Conservation (phyloP, 208 protist species). For the Trypanosoma platydactyli region DNA sequence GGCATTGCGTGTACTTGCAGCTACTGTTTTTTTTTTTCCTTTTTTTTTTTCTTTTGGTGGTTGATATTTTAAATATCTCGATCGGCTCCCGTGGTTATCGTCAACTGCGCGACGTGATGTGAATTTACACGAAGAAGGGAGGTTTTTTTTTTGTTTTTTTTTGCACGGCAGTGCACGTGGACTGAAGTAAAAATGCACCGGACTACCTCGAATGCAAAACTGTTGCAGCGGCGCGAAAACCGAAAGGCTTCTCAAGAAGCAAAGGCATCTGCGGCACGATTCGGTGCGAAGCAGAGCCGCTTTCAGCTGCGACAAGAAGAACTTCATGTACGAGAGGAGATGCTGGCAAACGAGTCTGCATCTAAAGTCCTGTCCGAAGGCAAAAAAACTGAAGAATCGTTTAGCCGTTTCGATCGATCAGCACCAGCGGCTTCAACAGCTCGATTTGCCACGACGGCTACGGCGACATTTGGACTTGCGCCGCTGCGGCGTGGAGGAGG, state of each 20-base stretch:
- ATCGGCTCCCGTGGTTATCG: too few species aligned
- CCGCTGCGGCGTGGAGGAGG: background rate
- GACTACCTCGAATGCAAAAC: conserved; percentile 48
- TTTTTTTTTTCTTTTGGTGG: background rate
- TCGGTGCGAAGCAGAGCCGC: conserved; percentile 74
- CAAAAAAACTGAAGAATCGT: background rate
- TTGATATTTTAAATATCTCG: too few species aligned
- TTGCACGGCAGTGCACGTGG: background rate
- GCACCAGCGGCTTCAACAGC: background rate
- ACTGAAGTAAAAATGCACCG: conserved; percentile 45
- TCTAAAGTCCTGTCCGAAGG: too few species aligned
- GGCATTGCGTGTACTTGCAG: too few species aligned
- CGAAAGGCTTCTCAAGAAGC: conserved; percentile 37
- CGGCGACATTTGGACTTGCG: conserved; percentile 26
- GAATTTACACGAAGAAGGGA: too few species aligned
- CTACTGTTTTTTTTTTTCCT: too few species aligned
- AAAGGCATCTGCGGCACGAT: conserved; percentile 49
- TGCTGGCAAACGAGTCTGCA: conserved; percentile 1
- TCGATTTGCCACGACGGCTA: conserved; percentile 10
- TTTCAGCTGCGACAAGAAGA: conserved; percentile 80
- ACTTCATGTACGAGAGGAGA: conserved; percentile 39
- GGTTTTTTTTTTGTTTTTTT: conserved; percentile 21
- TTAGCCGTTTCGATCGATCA: conserved; percentile 21
- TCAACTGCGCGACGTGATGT: too few species aligned
- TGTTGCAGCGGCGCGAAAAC: conserved; percentile 49